Conservation (phyloP, 2,329 filamentous ascomycete species). For the Ophiostoma novo-ulmi region DNA sequence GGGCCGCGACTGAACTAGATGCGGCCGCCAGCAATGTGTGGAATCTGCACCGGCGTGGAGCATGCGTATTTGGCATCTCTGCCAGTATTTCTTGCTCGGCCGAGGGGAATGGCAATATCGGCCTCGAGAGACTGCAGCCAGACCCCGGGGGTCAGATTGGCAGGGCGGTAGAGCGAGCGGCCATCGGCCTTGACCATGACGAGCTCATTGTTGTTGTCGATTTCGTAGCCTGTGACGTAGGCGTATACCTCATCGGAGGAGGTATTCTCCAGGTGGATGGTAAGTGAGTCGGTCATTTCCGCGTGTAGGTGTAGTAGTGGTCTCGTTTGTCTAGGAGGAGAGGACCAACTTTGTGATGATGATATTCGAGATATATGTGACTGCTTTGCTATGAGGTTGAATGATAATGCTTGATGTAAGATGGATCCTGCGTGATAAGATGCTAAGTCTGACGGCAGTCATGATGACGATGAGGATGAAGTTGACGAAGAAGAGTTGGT, state of each 20-base stretch:
- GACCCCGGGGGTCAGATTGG: slow-evolving; percentile 42
- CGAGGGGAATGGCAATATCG: slow-evolving; percentile 57
- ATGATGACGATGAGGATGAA: slow-evolving; percentile 5
- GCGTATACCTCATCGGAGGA: slow-evolving; percentile 52
- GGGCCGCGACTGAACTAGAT: slow-evolving; percentile 59
- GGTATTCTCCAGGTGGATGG: slow-evolving; percentile 53
- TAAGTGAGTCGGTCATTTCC: slow-evolving; percentile 42
- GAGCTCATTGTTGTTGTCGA: slow-evolving; percentile 41
- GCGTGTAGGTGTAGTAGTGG: not conserved
- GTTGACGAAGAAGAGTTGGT: not conserved
- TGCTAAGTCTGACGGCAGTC: not conserved
- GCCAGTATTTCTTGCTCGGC: slow-evolving; percentile 30
- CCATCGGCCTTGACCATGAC: slow-evolving; percentile 43
- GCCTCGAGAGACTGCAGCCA: slow-evolving; percentile 45
- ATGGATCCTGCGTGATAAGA: not conserved
- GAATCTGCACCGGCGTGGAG: slow-evolving; percentile 51
- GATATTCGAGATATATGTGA: not conserved
- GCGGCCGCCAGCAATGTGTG: slow-evolving; percentile 58
- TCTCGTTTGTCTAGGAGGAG: not conserved
- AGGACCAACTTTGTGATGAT: not conserved
- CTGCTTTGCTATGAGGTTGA: not conserved
- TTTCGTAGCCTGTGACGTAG: slow-evolving; percentile 59
- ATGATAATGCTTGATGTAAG: not conserved
- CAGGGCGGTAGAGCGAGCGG: slow-evolving; percentile 52
- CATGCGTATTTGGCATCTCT: slow-evolving; percentile 43